These are phyloP conservation scores for Scutellaria galericulata DNA, from an alignment of 257 asterid species.

Conservation along the genomic window DNA sequence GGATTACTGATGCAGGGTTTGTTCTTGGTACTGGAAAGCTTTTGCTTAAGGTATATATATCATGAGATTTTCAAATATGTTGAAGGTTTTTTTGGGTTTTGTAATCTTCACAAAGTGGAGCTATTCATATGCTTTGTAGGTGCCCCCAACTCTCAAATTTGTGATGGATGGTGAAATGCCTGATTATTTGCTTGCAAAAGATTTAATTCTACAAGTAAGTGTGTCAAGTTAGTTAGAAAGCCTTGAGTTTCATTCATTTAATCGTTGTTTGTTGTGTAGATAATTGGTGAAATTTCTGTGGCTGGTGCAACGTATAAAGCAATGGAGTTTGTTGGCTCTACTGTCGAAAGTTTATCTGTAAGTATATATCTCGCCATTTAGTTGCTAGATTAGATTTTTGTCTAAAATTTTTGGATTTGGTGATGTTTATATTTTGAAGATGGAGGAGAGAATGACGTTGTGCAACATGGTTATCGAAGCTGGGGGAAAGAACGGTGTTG, in stretches of 20 bases:
- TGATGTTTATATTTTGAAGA: constrained; percentile 46
- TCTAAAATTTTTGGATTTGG: background rate
- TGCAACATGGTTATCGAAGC: constrained; percentile 99
- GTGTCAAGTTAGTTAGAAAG: background rate
- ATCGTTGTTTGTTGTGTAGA: constrained; percentile 48
- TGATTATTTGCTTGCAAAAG: constrained; percentile 89
- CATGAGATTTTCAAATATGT: background rate
- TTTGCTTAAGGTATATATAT: constrained; percentile 29
- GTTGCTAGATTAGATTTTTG: background rate
- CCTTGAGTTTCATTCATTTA: background rate
- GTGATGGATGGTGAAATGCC: constrained; percentile 99
- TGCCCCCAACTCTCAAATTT: constrained; percentile 93
- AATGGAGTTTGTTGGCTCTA: constrained; percentile 93
- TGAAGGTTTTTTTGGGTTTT: background rate
- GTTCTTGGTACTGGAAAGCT: constrained; percentile 52
- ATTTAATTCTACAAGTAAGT: constrained; percentile 94
- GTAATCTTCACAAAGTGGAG: no score
- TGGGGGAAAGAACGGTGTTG: constrained; percentile 91
- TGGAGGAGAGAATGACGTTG: constrained; percentile 99
- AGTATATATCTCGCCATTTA: constrained; percentile 34
- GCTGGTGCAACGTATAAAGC: constrained; percentile 98
- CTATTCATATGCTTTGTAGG: constrained; percentile 49
- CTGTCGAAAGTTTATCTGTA: constrained; percentile 91
- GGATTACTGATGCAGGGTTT: constrained; percentile 96
- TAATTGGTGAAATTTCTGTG: constrained; percentile 97